Conservation (phyloP, 1,284 basidiomycete species). For the Coniophora puteana region DNA sequence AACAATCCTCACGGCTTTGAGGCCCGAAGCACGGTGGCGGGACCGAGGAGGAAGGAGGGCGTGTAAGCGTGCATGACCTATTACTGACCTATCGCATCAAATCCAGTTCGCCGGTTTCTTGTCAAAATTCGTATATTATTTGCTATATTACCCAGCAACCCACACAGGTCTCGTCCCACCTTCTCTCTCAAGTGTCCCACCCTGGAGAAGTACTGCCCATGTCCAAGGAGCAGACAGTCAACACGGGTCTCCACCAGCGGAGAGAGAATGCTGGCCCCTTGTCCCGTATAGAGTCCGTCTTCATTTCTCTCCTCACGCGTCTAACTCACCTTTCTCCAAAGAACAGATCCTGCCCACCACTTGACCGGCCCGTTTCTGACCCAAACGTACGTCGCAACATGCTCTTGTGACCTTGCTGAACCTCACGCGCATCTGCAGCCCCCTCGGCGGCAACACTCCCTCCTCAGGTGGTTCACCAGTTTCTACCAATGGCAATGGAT, state of each 20-base stretch:
- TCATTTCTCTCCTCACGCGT: background rate
- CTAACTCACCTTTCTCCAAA: slow-evolving; percentile 20
- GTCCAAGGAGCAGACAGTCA: background rate
- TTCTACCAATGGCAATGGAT: slow-evolving; percentile 5
- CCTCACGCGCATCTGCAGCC: slow-evolving; percentile 27
- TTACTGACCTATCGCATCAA: no score
- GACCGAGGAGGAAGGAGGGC: no score
- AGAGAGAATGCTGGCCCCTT: slow-evolving; percentile 18
- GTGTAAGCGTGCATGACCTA: no score
- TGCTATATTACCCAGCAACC: no score
- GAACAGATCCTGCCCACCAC: slow-evolving; percentile 53
- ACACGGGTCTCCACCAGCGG: slow-evolving; percentile 8
- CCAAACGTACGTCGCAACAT: slow-evolving; percentile 47
- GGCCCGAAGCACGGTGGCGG: no score
- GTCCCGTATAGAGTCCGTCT: slow-evolving; percentile 32
- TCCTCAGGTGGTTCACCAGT: slow-evolving; percentile 17
- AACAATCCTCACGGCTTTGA: no score
- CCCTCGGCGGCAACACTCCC: slow-evolving; percentile 38
- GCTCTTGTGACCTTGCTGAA: background rate
- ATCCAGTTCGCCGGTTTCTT: no score
- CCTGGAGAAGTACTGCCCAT: slow-evolving; percentile 7
- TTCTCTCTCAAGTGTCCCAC: no score
- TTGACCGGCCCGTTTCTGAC: slow-evolving; percentile 56
- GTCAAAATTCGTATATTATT: no score
- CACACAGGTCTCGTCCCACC: no score